phyloP scores from a whole-genome alignment of 2,329 filamentous ascomycete species.

The Xylariaceae sp. region DNA sequence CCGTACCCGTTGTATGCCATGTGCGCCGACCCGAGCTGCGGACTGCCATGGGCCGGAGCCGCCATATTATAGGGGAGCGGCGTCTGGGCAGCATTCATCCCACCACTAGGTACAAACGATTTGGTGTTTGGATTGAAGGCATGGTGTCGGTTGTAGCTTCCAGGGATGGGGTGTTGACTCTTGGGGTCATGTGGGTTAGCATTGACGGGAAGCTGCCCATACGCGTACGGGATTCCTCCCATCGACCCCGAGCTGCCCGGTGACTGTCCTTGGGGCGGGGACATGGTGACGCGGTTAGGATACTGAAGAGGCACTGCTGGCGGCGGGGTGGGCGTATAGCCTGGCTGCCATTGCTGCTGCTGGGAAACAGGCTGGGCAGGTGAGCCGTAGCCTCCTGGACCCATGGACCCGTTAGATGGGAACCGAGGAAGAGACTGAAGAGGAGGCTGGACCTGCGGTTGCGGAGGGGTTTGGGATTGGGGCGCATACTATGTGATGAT shows the following conservation, averaged over 20 bases:
- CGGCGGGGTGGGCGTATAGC: slow-evolving; percentile 24
- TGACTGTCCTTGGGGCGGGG: slow-evolving; percentile 24
- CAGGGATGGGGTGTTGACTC: slow-evolving; percentile 78
- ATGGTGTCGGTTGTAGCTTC: slow-evolving; percentile 72
- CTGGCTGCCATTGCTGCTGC: slow-evolving; percentile 33
- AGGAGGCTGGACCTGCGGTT: slow-evolving; percentile 28
- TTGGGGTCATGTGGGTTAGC: slow-evolving; percentile 69
- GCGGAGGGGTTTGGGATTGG: slow-evolving; percentile 32
- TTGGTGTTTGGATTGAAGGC: slow-evolving; percentile 94
- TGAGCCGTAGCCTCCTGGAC: slow-evolving; percentile 31
- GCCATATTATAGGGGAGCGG: slow-evolving; percentile 48
- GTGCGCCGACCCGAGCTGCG: slow-evolving; percentile 52
- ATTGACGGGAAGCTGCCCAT: slow-evolving; percentile 72
- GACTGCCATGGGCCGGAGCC: slow-evolving; percentile 48
- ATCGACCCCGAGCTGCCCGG: slow-evolving; percentile 22
- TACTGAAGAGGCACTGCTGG: slow-evolving; percentile 18
- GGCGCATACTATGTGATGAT: slow-evolving; percentile 34
- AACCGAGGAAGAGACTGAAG: slow-evolving; percentile 29
- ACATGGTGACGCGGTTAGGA: slow-evolving; percentile 27
- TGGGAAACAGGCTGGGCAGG: slow-evolving; percentile 34
- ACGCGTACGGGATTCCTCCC: slow-evolving; percentile 63
- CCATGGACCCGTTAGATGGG: slow-evolving; percentile 35
- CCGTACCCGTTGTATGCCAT: slow-evolving; percentile 49
- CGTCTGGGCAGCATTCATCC: slow-evolving; percentile 48
- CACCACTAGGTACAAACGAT: slow-evolving; percentile 73